phyloP scores from a whole-genome alignment of 1,284 basidiomycete species.

The Schizophyllum commune region DNA sequence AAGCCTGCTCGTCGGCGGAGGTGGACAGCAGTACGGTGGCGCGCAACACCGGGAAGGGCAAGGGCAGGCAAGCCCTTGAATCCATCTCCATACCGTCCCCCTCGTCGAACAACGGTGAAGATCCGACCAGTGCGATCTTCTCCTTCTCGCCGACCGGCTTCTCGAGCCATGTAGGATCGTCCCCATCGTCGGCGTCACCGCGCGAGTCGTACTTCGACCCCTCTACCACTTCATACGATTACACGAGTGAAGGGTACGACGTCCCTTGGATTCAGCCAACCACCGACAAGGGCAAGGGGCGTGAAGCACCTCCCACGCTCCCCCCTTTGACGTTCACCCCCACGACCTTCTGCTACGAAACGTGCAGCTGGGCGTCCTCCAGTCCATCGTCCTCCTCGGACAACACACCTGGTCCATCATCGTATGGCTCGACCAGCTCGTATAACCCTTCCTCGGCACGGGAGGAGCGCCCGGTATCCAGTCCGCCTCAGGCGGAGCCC shows the following conservation, averaged over 20 bases:
- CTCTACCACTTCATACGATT: not conserved
- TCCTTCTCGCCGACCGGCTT: not conserved
- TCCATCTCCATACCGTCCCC: not conserved
- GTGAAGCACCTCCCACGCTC: conserved; percentile 50
- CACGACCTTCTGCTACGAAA: conserved; percentile 38
- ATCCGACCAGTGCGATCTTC: not conserved
- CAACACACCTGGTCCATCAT: conserved; percentile 43
- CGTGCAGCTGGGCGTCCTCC: conserved; percentile 32
- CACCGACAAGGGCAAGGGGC: conserved; percentile 46
- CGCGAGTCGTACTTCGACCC: not conserved
- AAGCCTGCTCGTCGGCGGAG: not conserved
- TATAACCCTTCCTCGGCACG: conserved; percentile 7
- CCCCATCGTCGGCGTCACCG: not conserved
- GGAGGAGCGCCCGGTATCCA: conserved; percentile 5
- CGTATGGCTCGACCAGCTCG: conserved; percentile 30
- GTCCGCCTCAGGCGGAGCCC: conserved; percentile 6
- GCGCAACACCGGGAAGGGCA: not conserved
- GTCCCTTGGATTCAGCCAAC: not conserved
- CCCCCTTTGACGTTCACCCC: conserved; percentile 56
- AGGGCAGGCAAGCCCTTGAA: not conserved
- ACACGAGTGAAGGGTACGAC: not conserved
- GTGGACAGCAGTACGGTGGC: not conserved
- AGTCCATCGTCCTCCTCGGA: conserved; percentile 16
- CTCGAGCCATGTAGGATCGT: not conserved
- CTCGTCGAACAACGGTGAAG: not conserved